These are phyloP conservation scores for Backusella circina DNA, from an alignment of 192 early-diverging fungal genomes.

Conservation along the genomic window DNA sequence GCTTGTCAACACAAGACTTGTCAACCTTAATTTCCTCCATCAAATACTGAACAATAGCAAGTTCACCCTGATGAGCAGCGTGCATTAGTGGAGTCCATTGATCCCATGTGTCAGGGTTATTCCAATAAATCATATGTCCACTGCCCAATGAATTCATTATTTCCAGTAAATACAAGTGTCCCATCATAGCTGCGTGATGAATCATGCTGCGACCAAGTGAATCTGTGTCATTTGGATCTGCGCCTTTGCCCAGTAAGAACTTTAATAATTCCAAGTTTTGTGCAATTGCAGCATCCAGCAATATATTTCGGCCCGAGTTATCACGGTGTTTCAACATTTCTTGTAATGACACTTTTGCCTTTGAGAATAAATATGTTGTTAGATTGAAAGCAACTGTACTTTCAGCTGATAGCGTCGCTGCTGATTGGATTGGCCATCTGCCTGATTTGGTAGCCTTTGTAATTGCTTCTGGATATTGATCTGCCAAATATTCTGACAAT, in stretches of 20 bases:
- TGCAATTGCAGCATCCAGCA: slow-evolving; percentile 31
- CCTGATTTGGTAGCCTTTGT: slow-evolving; percentile 33
- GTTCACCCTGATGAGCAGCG: slow-evolving; percentile 32
- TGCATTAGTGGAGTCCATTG: slow-evolving; percentile 41
- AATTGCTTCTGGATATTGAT: slow-evolving; percentile 17
- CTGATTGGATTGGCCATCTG: slow-evolving; percentile 35
- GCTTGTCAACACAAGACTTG: slow-evolving; percentile 20
- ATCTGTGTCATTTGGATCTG: slow-evolving; percentile 25
- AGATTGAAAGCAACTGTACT: slow-evolving; percentile 2
- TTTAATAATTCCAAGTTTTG: slow-evolving; percentile 24
- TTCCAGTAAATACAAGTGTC: slow-evolving; percentile 17
- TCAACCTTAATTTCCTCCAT: slow-evolving; percentile 14
- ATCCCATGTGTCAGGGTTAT: slow-evolving; percentile 38
- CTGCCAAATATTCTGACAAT: slow-evolving; percentile 21
- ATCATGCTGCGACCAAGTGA: slow-evolving; percentile 31
- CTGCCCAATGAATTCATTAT: slow-evolving; percentile 1
- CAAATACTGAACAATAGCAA: slow-evolving; percentile 17
- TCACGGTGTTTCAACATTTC: slow-evolving; percentile 26
- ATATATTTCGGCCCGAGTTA: slow-evolving; percentile 31
- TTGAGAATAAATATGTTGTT: slow-evolving; percentile 14
- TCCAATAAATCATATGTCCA: slow-evolving; percentile 1
- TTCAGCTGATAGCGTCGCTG: slow-evolving; percentile 9
- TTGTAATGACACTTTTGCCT: not conserved
- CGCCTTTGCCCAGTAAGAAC: slow-evolving; percentile 17
- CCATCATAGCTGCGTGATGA: slow-evolving; percentile 41